These are phyloP conservation scores for Fusarium sp. DNA, from an alignment of 2,329 filamentous ascomycete species.

Conservation along the genomic window DNA sequence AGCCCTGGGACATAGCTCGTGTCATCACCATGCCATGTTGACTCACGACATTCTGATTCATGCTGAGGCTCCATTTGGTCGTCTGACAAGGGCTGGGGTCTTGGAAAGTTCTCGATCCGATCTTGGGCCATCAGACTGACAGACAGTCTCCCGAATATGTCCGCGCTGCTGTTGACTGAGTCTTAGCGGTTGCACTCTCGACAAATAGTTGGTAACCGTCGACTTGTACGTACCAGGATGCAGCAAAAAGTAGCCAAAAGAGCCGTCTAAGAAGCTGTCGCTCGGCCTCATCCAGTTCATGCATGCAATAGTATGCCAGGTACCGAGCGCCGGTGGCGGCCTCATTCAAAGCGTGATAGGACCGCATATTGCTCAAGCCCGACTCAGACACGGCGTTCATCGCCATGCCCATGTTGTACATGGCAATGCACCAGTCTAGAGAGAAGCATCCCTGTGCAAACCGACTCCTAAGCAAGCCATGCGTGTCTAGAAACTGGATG, in stretches of 20 bases:
- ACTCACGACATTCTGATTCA: neutral
- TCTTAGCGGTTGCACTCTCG: neutral
- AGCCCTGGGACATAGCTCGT: slow-evolving; percentile 54
- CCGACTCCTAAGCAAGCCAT: slow-evolving; percentile 44
- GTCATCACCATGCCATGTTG: slow-evolving; percentile 53
- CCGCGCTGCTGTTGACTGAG: slow-evolving; percentile 42
- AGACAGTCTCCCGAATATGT: slow-evolving; percentile 49
- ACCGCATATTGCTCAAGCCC: slow-evolving; percentile 34
- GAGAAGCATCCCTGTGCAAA: slow-evolving; percentile 43
- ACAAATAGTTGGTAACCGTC: neutral
- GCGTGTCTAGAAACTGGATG: slow-evolving; percentile 49
- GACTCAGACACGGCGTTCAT: slow-evolving; percentile 29
- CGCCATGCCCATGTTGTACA: slow-evolving; percentile 54
- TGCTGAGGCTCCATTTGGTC: slow-evolving; percentile 49
- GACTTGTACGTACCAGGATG: slow-evolving; percentile 42
- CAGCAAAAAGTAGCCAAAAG: slow-evolving; percentile 55
- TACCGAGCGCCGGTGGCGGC: slow-evolving; percentile 51
- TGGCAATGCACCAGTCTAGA: slow-evolving; percentile 55
- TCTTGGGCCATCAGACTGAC: slow-evolving; percentile 48
- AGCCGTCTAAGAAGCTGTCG: slow-evolving; percentile 54
- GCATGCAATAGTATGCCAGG: slow-evolving; percentile 48
- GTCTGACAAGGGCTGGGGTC: slow-evolving; percentile 49
- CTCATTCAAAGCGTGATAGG: slow-evolving; percentile 45
- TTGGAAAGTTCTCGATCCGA: slow-evolving; percentile 38
- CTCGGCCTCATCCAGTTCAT: slow-evolving; percentile 42